Evolutionary conservation across 805 yeast genomes (phyloP).

Genomic region (Yamadazyma sp.): DNA sequence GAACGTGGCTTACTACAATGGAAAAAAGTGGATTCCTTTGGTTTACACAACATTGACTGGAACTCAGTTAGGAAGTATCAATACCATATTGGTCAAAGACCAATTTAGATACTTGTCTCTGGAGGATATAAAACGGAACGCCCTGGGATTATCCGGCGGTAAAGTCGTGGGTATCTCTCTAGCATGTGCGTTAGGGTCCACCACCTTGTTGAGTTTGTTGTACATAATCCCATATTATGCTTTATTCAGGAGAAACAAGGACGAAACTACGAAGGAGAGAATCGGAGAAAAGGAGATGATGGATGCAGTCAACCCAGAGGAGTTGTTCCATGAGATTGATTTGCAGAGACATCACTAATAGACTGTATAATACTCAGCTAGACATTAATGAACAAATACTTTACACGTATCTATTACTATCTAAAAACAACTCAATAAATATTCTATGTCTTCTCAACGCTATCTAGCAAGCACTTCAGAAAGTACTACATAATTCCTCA

Average conservation of each 20-base stretch:
- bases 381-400: too few species aligned
- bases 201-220: constrained; percentile 39
- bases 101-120: constrained; percentile 36
- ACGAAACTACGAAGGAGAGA: constrained; percentile 27
- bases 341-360: constrained; percentile 32
- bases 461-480: too few species aligned
- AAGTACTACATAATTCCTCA: constrained; percentile 11
- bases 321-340: constrained; percentile 45
- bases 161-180: constrained; percentile 46
- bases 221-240: constrained; percentile 41
- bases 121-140: constrained; percentile 23
- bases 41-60: constrained; percentile 29
- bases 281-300: constrained; percentile 46
- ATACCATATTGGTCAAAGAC: constrained; percentile 35
- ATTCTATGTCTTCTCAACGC: too few species aligned
- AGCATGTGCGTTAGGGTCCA: constrained; percentile 47
- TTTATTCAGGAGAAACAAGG: constrained; percentile 30
- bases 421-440: too few species aligned
- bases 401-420: too few species aligned
- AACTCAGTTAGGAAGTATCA: constrained; percentile 27
- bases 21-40: constrained; percentile 66
- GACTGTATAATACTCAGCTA: constrained; percentile 2
- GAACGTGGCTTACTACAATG: constrained; percentile 65
- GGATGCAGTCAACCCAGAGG: constrained; percentile 44
- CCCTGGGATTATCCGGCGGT: constrained; percentile 31